Conservation (phyloP, 2,329 filamentous ascomycete species). For the Diplodia sapinea region DNA sequence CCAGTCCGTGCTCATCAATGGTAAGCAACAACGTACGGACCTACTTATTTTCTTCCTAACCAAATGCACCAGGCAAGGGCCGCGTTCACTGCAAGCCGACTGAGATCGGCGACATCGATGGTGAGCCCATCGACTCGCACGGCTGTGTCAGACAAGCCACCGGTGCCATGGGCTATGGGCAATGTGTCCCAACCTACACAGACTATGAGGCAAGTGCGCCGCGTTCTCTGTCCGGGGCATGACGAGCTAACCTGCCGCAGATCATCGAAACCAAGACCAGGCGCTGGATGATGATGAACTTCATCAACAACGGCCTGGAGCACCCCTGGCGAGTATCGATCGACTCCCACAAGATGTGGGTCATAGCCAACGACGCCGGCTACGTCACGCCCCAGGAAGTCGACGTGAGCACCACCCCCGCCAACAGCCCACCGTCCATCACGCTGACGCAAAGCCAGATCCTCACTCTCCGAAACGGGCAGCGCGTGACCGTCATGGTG, state of each 20-base stretch:
- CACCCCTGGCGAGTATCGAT: slow-evolving; percentile 3
- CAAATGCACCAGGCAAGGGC: neutral
- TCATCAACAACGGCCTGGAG: slow-evolving; percentile 13
- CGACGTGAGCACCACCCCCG: neutral
- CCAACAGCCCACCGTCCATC: neutral
- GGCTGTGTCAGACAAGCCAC: slow-evolving; percentile 3
- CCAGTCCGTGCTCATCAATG: slow-evolving; percentile 10
- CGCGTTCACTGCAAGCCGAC: slow-evolving; percentile 12
- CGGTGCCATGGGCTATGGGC: neutral
- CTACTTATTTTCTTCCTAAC: neutral
- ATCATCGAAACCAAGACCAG: slow-evolving; percentile 4
- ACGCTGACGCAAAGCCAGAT: neutral
- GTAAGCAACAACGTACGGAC: neutral
- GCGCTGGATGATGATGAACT: slow-evolving; percentile 21
- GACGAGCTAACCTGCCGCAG: neutral
- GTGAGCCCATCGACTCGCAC: neutral
- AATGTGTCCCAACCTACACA: neutral
- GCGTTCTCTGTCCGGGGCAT: accelerated
- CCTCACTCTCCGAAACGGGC: neutral
- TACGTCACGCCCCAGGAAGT: neutral
- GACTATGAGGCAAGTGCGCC: neutral
- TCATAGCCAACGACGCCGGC: slow-evolving; percentile 7
- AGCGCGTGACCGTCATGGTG: slow-evolving; percentile 1
- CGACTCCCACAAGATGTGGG: slow-evolving; percentile 12
- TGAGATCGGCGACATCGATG: neutral